Conservation (phyloP, 2,329 filamentous ascomycete species). For the Metarhizium sp. region DNA sequence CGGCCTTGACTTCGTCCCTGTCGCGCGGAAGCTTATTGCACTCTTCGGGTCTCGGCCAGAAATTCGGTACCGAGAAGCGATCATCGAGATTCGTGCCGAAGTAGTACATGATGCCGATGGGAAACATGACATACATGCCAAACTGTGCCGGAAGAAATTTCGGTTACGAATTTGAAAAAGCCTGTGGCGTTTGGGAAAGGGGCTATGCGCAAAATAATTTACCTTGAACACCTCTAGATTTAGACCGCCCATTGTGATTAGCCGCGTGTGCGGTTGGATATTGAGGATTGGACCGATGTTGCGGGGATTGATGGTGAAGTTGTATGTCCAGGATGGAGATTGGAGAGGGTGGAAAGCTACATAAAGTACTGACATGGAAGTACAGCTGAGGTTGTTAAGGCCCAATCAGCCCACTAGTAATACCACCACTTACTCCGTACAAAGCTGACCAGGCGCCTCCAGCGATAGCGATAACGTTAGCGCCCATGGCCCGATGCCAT, state of each 20-base stretch:
- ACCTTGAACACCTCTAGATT: constrained; percentile 97
- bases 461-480: too few species aligned
- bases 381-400: too few species aligned
- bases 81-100: constrained; percentile 97
- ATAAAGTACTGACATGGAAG: too few species aligned
- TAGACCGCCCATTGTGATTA: constrained; percentile 59
- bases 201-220: constrained; percentile 11
- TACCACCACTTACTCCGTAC: too few species aligned
- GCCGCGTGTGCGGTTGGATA: not conserved
- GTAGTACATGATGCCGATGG: constrained; percentile 99
- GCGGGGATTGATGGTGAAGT: not conserved
- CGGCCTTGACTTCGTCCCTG: constrained; percentile 70
- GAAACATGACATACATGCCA: constrained; percentile 97
- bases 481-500: too few species aligned
- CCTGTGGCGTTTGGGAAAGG: not conserved
- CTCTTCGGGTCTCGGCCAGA: constrained; percentile 82
- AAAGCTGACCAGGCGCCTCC: too few species aligned
- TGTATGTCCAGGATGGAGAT: not conserved
- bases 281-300: not conserved
- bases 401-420: too few species aligned
- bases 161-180: not conserved
- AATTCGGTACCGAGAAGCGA: constrained; percentile 78
- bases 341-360: not conserved
- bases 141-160: constrained; percentile 51
- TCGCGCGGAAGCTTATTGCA: constrained; percentile 70